phyloP scores from a whole-genome alignment of 805 yeast species.

The Monosporozyma aquatica region DNA sequence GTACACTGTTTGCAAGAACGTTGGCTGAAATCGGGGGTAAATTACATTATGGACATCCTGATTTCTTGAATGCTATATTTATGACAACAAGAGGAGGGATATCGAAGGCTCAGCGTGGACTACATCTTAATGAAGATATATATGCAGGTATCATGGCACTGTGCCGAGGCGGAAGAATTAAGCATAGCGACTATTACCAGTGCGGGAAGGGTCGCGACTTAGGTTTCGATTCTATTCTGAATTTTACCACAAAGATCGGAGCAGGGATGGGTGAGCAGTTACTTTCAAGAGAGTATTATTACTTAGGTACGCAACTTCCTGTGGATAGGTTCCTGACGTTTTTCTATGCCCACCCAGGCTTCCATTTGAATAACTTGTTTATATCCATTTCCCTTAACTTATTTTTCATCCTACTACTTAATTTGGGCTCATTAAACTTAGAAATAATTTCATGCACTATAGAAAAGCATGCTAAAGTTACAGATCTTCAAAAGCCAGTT shows the following conservation, averaged over 20 bases:
- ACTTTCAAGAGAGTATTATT: slow-evolving; percentile 83
- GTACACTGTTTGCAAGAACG: slow-evolving; percentile 89
- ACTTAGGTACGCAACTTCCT: slow-evolving; percentile 82
- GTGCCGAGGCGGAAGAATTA: slow-evolving; percentile 84
- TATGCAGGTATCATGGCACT: slow-evolving; percentile 92
- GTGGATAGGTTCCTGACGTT: slow-evolving; percentile 84
- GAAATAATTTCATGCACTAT: slow-evolving; percentile 65
- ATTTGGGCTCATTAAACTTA: slow-evolving; percentile 67
- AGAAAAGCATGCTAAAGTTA: slow-evolving; percentile 56
- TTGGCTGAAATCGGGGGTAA: slow-evolving; percentile 91
- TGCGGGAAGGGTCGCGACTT: slow-evolving; percentile 96
- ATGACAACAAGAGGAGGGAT: slow-evolving; percentile 96
- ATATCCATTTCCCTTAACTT: slow-evolving; percentile 80
- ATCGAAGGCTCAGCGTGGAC: slow-evolving; percentile 88
- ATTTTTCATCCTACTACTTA: slow-evolving; percentile 71
- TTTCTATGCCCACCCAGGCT: slow-evolving; percentile 95
- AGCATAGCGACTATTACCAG: slow-evolving; percentile 92
- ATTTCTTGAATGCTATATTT: slow-evolving; percentile 78
- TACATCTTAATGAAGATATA: slow-evolving; percentile 89
- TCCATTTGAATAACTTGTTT: slow-evolving; percentile 83
- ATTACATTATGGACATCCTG: slow-evolving; percentile 94
- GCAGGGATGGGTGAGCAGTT: slow-evolving; percentile 98
- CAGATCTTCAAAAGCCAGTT: slow-evolving; percentile 62
- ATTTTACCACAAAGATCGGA: slow-evolving; percentile 92
- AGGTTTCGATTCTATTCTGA: slow-evolving; percentile 85